Evolutionary conservation across 192 early-diverging fungal genomes (phyloP).

Genomic region (Mortierella hygrophila): DNA sequence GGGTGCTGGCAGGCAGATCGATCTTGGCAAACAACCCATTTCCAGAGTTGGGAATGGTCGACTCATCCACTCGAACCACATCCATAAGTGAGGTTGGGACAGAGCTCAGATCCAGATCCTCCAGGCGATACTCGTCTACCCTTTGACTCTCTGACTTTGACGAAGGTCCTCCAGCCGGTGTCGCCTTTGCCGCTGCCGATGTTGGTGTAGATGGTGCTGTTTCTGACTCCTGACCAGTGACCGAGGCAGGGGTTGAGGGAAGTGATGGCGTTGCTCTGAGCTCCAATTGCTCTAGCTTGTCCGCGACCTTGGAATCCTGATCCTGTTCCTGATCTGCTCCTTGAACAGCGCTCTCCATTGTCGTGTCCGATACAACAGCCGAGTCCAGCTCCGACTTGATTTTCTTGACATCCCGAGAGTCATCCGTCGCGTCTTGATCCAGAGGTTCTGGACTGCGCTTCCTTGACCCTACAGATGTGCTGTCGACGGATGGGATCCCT

Average conservation of each 20-base stretch:
- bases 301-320: slow-evolving; percentile 23
- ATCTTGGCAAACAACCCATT: slow-evolving; percentile 83
- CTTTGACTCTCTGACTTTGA: slow-evolving; percentile 11
- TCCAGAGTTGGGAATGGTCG: slow-evolving; percentile 79
- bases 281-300: slow-evolving; percentile 37
- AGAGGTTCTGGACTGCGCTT: slow-evolving; percentile 37
- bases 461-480: slow-evolving; percentile 12
- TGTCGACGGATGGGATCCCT: not conserved
- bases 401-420: slow-evolving; percentile 29
- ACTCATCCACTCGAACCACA: slow-evolving; percentile 72
- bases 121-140: slow-evolving; percentile 58
- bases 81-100: slow-evolving; percentile 73
- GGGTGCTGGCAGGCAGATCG: slow-evolving; percentile 79
- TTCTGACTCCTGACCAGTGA: slow-evolving; percentile 5
- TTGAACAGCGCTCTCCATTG: not conserved
- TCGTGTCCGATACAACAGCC: not conserved
- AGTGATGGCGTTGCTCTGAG: slow-evolving; percentile 19
- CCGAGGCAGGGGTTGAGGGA: slow-evolving; percentile 12
- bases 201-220: not conserved
- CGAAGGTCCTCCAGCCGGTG: not conserved
- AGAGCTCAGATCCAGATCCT: slow-evolving; percentile 63
- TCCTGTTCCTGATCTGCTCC: not conserved
- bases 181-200: not conserved
- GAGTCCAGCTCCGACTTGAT: slow-evolving; percentile 40
- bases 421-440: not conserved